A percentile compares a stretch with the other conserved stretches of the same genome.
These are phyloP conservation scores for Paraleonurus japonicus DNA, from an alignment of 257 asterid species.

Conservation along the genomic window DNA sequence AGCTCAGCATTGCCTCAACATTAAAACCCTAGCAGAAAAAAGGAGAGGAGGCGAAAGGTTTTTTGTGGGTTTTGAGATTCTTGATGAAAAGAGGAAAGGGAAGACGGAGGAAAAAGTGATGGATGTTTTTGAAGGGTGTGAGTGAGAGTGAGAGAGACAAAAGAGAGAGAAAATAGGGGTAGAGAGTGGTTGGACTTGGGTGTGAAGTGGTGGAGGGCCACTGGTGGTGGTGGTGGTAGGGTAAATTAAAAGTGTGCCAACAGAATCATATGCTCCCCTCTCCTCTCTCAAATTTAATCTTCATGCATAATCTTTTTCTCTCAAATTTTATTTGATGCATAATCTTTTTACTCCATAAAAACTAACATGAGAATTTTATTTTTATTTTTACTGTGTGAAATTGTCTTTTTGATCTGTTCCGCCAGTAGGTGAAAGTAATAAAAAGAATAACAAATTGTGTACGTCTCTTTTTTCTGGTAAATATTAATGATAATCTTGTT, in stretches of 20 bases:
- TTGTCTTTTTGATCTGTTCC: too few relatives aligned
- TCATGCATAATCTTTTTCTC: too few relatives aligned
- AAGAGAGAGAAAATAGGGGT: slow-evolving; percentile 19
- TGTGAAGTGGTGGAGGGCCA: too few relatives aligned
- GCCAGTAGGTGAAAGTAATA: too few relatives aligned
- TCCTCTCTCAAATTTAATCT: too few relatives aligned
- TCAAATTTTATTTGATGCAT: background rate
- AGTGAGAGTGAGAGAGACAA: slow-evolving; percentile 26
- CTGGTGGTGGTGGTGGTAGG: slow-evolving; percentile 27
- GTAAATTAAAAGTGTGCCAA: slow-evolving; percentile 17
- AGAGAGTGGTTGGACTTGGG: slow-evolving; percentile 23
- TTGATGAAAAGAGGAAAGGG: slow-evolving; percentile 37
- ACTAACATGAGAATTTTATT: too few relatives aligned
- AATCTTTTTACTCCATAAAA: too few relatives aligned
- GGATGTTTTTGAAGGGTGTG: slow-evolving; percentile 43
- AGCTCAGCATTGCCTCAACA: slow-evolving; percentile 38
- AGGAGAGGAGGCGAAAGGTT: slow-evolving; percentile 31
- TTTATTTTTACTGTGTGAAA: too few relatives aligned
- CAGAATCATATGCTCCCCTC: slow-evolving; percentile 21
- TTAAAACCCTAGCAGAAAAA: slow-evolving; percentile 39
- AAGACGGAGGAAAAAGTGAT: slow-evolving; percentile 34
- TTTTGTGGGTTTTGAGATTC: slow-evolving; percentile 41
- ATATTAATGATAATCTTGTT: background rate
- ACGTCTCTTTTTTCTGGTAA: too few relatives aligned
- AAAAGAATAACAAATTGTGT: too few relatives aligned